phyloP scores from a whole-genome alignment of 208 protist species.

The Leishmania mexicana region DNA sequence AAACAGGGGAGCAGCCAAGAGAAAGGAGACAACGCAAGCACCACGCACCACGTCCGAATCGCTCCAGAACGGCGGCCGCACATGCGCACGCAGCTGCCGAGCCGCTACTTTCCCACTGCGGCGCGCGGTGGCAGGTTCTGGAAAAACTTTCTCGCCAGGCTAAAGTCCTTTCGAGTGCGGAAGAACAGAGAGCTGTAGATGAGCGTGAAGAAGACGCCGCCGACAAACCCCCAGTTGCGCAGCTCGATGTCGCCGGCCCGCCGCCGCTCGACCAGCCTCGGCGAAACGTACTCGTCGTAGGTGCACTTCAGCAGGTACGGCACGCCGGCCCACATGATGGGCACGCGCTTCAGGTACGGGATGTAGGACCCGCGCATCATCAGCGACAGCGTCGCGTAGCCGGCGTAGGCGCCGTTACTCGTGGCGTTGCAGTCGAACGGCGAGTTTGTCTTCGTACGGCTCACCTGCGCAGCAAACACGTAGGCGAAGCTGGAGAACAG shows the following conservation, averaged over 20 bases:
- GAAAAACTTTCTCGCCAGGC: conserved; percentile 30
- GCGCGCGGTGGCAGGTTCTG: conserved; percentile 30
- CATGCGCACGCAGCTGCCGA: not conserved
- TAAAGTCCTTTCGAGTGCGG: conserved; percentile 53
- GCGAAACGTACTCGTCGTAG: conserved; percentile 84
- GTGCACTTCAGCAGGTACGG: conserved; percentile 74
- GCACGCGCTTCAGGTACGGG: conserved; percentile 52
- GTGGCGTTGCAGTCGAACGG: conserved; percentile 65
- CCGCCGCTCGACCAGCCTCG: conserved; percentile 59
- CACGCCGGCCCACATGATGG: conserved; percentile 49
- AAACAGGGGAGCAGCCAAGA: not conserved
- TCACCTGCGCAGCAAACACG: conserved; percentile 65
- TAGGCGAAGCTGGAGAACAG: conserved; percentile 87
- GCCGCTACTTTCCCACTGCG: not conserved
- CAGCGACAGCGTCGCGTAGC: conserved; percentile 70
- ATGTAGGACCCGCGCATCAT: conserved; percentile 68
- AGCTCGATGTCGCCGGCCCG: conserved; percentile 57
- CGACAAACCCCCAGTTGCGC: conserved; percentile 85
- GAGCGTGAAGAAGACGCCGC: conserved; percentile 79
- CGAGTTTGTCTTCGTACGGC: conserved; percentile 48
- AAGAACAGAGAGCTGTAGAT: conserved; percentile 77
- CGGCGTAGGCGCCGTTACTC: conserved; percentile 81
- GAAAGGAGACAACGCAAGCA: not conserved
- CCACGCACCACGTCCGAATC: not conserved
- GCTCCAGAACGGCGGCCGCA: not conserved